phyloP scores from a whole-genome alignment of 805 yeast genomes.

The Candida germanica region DNA sequence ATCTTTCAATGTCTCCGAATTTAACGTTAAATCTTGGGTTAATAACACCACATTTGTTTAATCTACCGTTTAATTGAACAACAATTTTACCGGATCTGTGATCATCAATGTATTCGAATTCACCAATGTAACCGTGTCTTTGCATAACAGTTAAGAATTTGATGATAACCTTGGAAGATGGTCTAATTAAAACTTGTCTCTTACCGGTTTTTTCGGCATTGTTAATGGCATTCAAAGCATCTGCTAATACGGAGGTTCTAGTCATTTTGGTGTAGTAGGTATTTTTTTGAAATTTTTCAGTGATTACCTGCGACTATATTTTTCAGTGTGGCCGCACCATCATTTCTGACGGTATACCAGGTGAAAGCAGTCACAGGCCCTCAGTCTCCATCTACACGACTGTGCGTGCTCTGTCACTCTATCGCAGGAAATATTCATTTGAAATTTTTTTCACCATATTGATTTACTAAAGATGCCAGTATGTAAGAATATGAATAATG shows the following conservation, averaged over 20 bases:
- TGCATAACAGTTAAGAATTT: constrained; percentile 96
- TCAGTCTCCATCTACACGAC: background rate
- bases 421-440: background rate
- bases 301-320: background rate
- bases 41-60: constrained; percentile 98
- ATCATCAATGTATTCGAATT: constrained; percentile 97
- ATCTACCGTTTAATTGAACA: constrained; percentile 95
- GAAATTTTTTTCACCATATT: constrained; percentile 6
- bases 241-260: constrained; percentile 97
- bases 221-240: constrained; percentile 97
- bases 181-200: constrained; percentile 98
- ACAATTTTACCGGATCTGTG: constrained; percentile 99
- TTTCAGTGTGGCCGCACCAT: background rate
- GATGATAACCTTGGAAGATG: constrained; percentile 97
- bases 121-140: constrained; percentile 98
- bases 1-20: constrained; percentile 92
- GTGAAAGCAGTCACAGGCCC: constrained; percentile 9
- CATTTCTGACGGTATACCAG: no score
- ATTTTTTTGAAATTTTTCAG: constrained; percentile 6
- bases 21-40: constrained; percentile 98
- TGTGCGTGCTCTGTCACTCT: no score
- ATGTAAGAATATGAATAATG: constrained; percentile 8
- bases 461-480: constrained; percentile 11
- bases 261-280: constrained; percentile 57
- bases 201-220: constrained; percentile 99